A percentile compares a stretch with the other conserved stretches of the same genome.
phyloP scores from a whole-genome alignment of 805 yeast species.

The Scheffersomyces stipitis region DNA sequence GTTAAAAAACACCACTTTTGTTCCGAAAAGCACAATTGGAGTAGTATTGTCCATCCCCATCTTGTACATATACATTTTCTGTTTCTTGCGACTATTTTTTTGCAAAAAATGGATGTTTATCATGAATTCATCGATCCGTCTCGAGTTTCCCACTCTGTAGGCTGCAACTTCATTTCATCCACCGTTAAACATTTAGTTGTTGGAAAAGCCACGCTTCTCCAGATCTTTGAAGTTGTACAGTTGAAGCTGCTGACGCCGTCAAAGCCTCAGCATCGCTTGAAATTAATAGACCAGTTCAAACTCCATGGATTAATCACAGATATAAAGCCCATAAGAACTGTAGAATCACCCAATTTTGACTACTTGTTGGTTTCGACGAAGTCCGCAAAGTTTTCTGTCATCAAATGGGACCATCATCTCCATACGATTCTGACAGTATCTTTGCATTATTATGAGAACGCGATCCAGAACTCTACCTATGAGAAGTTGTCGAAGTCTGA shows the following conservation, averaged over 20 bases:
- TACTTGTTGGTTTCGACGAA: slow-evolving; percentile 66
- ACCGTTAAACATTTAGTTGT: slow-evolving; percentile 56
- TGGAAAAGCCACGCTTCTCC: slow-evolving; percentile 69
- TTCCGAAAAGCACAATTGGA: too few species aligned
- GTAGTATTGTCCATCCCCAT: too few species aligned
- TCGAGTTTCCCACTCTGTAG: slow-evolving; percentile 59
- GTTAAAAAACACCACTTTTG: too few species aligned
- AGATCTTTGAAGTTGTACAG: slow-evolving; percentile 50
- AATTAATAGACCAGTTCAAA: slow-evolving; percentile 58
- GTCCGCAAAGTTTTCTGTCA: slow-evolving; percentile 72
- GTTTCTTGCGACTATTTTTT: too few species aligned
- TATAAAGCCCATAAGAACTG: slow-evolving; percentile 49
- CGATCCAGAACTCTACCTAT: slow-evolving; percentile 50
- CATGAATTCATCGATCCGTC: slow-evolving; percentile 77
- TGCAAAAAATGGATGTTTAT: slow-evolving; percentile 89
- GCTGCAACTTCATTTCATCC: slow-evolving; percentile 50
- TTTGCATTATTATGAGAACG: slow-evolving; percentile 82
- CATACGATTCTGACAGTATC: slow-evolving; percentile 68
- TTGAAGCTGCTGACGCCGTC: slow-evolving; percentile 14
- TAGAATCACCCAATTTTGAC: slow-evolving; percentile 51
- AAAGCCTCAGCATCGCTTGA: slow-evolving; percentile 26
- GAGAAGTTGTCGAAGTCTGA: slow-evolving; percentile 42
- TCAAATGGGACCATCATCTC: slow-evolving; percentile 63
- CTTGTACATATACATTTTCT: too few species aligned
- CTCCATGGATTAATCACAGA: slow-evolving; percentile 70